These are phyloP conservation scores for Nakataea oryzae DNA, from an alignment of 2,329 filamentous ascomycete genomes.

Conservation along the genomic window DNA sequence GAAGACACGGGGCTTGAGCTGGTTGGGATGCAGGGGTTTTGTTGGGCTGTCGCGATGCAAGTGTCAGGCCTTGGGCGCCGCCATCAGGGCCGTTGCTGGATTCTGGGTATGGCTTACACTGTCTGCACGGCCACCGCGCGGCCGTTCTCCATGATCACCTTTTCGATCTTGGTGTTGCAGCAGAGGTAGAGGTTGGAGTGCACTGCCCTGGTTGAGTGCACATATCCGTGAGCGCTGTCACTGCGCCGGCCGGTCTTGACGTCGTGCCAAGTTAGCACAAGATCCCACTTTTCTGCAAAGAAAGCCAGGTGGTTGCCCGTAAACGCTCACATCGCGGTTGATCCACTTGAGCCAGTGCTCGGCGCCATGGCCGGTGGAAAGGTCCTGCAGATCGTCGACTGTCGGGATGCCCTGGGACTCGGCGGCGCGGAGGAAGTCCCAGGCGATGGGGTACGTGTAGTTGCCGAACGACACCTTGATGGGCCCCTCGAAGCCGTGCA, in stretches of 20 bases:
- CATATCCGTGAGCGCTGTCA: constrained; percentile 67
- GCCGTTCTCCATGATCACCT: constrained; percentile 63
- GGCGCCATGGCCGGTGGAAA: constrained; percentile 58
- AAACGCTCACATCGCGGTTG: constrained; percentile 45
- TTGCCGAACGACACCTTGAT: constrained; percentile 78
- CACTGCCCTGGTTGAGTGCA: constrained; percentile 64
- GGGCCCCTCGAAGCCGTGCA: constrained; percentile 69
- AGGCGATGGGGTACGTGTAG: constrained; percentile 72
- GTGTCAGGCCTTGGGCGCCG: too few relatives aligned
- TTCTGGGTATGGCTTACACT: constrained; percentile 26
- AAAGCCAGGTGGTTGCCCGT: too few relatives aligned
- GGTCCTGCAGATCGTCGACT: constrained; percentile 68
- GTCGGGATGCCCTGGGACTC: constrained; percentile 66
- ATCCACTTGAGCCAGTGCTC: constrained; percentile 86
- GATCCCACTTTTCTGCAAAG: neutral
- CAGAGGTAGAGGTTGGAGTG: constrained; percentile 62
- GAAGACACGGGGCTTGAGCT: constrained; percentile 44
- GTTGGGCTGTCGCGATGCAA: too few relatives aligned
- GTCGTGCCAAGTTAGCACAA: neutral
- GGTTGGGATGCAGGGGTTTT: constrained; percentile 51
- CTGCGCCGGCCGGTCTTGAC: constrained; percentile 55
- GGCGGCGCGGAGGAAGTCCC: constrained; percentile 64
- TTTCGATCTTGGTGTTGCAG: constrained; percentile 69
- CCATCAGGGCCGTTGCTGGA: constrained; percentile 6
- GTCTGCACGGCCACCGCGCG: constrained; percentile 62